Percentiles rank a stretch among this genome's conserved stretches.
Conservation (phyloP, 345 rosid species). For the Melaleuca quinquenervia region DNA sequence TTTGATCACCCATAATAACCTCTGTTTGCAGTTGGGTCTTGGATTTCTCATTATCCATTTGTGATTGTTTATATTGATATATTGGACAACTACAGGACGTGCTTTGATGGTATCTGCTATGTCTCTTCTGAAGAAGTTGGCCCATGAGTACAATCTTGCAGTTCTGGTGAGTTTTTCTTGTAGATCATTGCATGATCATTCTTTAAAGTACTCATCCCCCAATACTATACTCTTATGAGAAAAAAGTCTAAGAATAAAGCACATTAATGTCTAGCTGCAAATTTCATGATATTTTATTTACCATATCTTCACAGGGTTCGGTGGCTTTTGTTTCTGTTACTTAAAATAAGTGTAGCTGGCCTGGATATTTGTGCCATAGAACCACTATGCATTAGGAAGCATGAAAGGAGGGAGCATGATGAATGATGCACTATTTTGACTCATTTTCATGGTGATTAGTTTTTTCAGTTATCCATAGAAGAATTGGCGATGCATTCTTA, state of each 20-base stretch:
- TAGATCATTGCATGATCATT: background rate
- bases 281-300: background rate
- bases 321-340: background rate
- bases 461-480: background rate
- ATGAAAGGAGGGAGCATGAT: background rate
- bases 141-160: constrained; percentile 56
- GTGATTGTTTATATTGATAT: background rate
- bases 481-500: background rate
- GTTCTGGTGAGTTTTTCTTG: constrained; percentile 30
- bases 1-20: background rate
- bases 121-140: constrained; percentile 65
- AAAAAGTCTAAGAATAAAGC: background rate
- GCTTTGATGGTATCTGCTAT: constrained; percentile 74
- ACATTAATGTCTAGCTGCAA: background rate
- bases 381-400: background rate
- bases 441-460: background rate
- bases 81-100: constrained; percentile 34
- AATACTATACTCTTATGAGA: background rate
- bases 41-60: background rate
- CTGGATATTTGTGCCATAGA: background rate
- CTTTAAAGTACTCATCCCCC: background rate
- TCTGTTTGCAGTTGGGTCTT: background rate
- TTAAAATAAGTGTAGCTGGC: background rate
- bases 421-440: background rate
- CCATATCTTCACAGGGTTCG: background rate